Evolutionary conservation across 192 early-diverging fungal genomes (phyloP), one percentile per base, ranked within the genome.

Genomic region (Ramicandelaber brevisporus): DNA sequence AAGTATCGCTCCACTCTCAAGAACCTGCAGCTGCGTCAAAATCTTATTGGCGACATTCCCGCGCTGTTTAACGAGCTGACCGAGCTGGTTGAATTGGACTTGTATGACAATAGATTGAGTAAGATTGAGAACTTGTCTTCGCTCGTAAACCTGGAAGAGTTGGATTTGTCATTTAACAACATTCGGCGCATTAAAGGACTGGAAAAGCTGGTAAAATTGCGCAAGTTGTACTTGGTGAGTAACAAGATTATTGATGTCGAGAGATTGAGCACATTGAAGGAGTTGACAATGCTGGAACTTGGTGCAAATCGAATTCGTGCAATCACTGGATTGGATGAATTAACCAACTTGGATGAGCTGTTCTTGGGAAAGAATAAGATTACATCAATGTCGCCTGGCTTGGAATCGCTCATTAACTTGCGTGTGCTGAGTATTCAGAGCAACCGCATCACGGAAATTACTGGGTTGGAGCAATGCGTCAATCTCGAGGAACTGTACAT

Each of bases 311-410:
- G 80, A 6, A 87, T 98, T 38, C 61, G 85, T 65, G 42, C 32
- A 8, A 88, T 97, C 30, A 74, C 79, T 31, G 74, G 79, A 21
- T 49, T 98, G 9, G 83, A 82, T 24, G 34, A 35, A 12, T 50
- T 98, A 31, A 63, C 68, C 11, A 72, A 69, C 31, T 52, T 98
- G 41, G 67, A 82, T 36, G 62, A 90, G 50, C 61, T 98, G 5
- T 98, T 81, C 66, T 54, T 98, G 16, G 93, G 93, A 23, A 98
- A 98, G 43, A 98, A 98, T 58, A 98, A 98, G 48, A 88, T 98
- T 20, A 53, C 59, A 2, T n/a, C n/a, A n/a, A n/a, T n/a, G n/a
- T n/a, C n/a, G n/a, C n/a, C n/a, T n/a, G n/a, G n/a, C n/a, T n/a
- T n/a, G n/a, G n/a, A n/a, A n/a, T n/a, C n/a, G n/a, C n/a, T 16